Percentiles rank a stretch among this genome's conserved stretches.
These are phyloP conservation scores for Omphalotus olearius DNA, from an alignment of 1,284 basidiomycete genomes.

Conservation along the genomic window DNA sequence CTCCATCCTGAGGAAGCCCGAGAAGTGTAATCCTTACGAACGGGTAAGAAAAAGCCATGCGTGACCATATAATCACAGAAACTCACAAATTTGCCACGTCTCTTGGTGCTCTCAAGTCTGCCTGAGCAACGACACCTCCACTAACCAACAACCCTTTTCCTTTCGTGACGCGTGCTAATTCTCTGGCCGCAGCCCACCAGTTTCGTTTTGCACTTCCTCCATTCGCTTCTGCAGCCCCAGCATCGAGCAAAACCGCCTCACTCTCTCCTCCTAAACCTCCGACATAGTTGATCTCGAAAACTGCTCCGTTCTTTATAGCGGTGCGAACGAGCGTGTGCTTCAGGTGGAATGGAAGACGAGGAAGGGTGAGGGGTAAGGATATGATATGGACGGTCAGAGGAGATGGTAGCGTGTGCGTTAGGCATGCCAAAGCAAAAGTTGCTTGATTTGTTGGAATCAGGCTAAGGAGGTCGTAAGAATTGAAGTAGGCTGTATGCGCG, in stretches of 20 bases:
- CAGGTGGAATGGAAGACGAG: conserved; percentile 75
- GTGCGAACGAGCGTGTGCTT: conserved; percentile 80
- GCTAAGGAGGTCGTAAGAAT: conserved; percentile 72
- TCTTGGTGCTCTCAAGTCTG: conserved; percentile 60
- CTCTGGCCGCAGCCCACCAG: conserved; percentile 78
- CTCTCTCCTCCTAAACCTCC: conserved; percentile 64
- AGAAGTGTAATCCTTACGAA: conserved; percentile 56
- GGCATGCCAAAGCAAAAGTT: conserved; percentile 74
- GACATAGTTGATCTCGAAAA: conserved; percentile 78
- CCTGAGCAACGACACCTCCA: conserved; percentile 52
- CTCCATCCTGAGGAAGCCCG: conserved; percentile 60
- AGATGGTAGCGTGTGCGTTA: conserved; percentile 78
- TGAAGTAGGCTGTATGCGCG: conserved; percentile 50
- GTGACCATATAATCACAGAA: neutral
- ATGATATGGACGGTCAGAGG: conserved; percentile 80
- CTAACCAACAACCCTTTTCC: conserved; percentile 70
- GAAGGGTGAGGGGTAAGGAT: conserved; percentile 72
- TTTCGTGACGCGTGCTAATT: conserved; percentile 71
- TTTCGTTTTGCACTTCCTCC: conserved; percentile 60
- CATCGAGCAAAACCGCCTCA: conserved; percentile 38
- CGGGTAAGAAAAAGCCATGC: neutral
- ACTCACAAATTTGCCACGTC: conserved; percentile 75
- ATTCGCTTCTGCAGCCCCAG: conserved; percentile 44
- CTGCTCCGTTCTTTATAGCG: conserved; percentile 78
- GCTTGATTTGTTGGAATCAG: conserved; percentile 68